Evolutionary conservation across 352 stramenopile species (phyloP), one percentile per base, ranked within the genome.

Genomic region (Phytophthora vignae): DNA sequence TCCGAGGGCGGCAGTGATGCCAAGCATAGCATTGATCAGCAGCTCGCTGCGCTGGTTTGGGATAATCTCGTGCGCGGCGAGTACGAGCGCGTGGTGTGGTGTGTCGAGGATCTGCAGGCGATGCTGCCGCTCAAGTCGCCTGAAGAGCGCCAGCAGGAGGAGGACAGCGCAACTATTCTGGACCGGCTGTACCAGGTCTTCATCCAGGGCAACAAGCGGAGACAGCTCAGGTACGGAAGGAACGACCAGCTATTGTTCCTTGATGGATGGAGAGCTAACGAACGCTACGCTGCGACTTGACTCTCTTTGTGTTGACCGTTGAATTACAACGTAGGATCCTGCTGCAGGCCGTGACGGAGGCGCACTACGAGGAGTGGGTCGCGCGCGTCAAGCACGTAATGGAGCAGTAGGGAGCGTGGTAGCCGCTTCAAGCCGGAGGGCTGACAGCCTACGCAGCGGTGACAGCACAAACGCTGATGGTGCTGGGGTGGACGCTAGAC

Each of bases 1-100:
- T 40, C 63, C 4, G 50, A 73, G 5, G 14, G 7, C 33, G 52
- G 67, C 4, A 17, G 63, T 12, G 22, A 60, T 6, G 58, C 55
- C 17, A 62, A 40, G 33, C 33, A 65, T 19, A 87, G 68, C 49
- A 92, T 95, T 40, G 87, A 96, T 44, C 81, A 91, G 56, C 81
- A 90, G 53, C 59, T 95, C 12, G 75, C 78, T 17, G 70, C 76
- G 46, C 64, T 92, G 8, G 78, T 78, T 42, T 91, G 71, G 71
- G 73, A 89, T 6, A 83, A 90, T 29, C 75, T 93, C 21, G 67
- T 85, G 27, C 81, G 78, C 25, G 85, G 85, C 0, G 81, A 88
- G 40, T 93, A 82, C 40, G 85, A 92, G 38, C 88, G 85, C 11
- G 82, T 92, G n/a, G 85, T 89, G 14, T 76, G 67, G 71, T 87